Evolutionary conservation across 1,139 yeast species (phyloP).

Genomic region (Wickerhamomyces sp.): DNA sequence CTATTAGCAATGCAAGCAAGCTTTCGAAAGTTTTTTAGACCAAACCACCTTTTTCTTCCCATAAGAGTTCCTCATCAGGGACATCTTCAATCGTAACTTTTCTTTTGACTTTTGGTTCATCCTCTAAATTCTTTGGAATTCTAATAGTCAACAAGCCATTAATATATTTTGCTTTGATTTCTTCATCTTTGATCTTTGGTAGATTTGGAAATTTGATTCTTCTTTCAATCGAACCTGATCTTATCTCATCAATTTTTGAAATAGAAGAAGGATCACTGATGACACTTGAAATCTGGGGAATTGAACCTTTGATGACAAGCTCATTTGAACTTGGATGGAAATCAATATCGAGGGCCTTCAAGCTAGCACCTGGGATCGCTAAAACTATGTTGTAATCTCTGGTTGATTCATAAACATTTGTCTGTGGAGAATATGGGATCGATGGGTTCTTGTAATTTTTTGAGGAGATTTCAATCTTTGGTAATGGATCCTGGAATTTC

Average conservation of each 20-base stretch:
- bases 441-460: slow-evolving; percentile 37
- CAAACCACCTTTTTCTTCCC: slow-evolving; percentile 22
- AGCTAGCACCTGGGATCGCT: slow-evolving; percentile 50
- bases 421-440: slow-evolving; percentile 48
- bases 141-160: slow-evolving; percentile 48
- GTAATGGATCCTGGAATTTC: slow-evolving; percentile 29
- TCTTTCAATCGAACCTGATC: slow-evolving; percentile 50
- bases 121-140: slow-evolving; percentile 38
- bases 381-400: slow-evolving; percentile 39
- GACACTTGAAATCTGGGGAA: slow-evolving; percentile 26
- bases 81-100: slow-evolving; percentile 36
- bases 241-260: slow-evolving; percentile 40
- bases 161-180: slow-evolving; percentile 44
- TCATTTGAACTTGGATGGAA: slow-evolving; percentile 51
- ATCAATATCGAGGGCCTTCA: slow-evolving; percentile 46
- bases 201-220: slow-evolving; percentile 46
- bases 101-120: slow-evolving; percentile 32
- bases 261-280: slow-evolving; percentile 28
- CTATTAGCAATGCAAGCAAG: no score
- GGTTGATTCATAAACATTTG: slow-evolving; percentile 46
- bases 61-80: slow-evolving; percentile 36
- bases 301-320: slow-evolving; percentile 40
- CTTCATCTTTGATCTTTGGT: slow-evolving; percentile 46
- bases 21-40: background rate
- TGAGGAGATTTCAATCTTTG: slow-evolving; percentile 39